Evolutionary conservation across 768 basidiomycete genomes (phyloP), one percentile per base, ranked within the genome.

Genomic region (Coprinopsis marcescibilis): DNA sequence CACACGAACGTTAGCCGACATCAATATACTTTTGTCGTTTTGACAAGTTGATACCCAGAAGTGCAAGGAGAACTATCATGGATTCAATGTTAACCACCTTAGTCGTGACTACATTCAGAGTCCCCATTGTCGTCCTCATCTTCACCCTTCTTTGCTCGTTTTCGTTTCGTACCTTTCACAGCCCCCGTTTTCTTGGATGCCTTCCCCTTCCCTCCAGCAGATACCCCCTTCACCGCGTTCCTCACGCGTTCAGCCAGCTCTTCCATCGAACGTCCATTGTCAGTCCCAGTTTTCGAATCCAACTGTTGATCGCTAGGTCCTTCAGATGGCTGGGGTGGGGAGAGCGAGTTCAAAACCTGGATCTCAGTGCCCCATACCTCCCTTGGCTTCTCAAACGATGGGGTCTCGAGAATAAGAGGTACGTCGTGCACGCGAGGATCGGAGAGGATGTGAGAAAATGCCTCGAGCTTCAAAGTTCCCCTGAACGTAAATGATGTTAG

Each of bases 341-440:
- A 65, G 13, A 82, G 50, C 17, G 55, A 53, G 42, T 83, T 75
- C 14, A 89, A 65, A 11, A 83, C 68, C 10, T 71, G 68, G 29
- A 90, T 83, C 60, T 94, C 90, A 43, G 69, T 69, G n/a, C 70
- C 71, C 86, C 89, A 91, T 1, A 85, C 76, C 11, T 76, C 77
- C 17, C 41, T 52, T 19, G 74, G 75, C 14, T 71, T 65, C 46
- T 87, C 89, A 52, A 81, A 80, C 21, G 73, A 76, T 0, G 86
- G 87, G 0, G 91, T 92, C 59, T 94, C 90, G 12, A 92, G 73
- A 25, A 94, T 79, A 27, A 94, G 72, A 1, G 89, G 89, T 26
- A 92, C 82, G 36, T 74, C 61, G 46, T 79, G 75, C 23, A 81
- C 71, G 14, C 87, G 79, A 3, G 74, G 66, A 57, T 92, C 89